Percentiles rank a stretch among this genome's conserved stretches.
Conservation (phyloP, 192 early-diverging fungal genomes). For the Umbelopsis vinacea region DNA sequence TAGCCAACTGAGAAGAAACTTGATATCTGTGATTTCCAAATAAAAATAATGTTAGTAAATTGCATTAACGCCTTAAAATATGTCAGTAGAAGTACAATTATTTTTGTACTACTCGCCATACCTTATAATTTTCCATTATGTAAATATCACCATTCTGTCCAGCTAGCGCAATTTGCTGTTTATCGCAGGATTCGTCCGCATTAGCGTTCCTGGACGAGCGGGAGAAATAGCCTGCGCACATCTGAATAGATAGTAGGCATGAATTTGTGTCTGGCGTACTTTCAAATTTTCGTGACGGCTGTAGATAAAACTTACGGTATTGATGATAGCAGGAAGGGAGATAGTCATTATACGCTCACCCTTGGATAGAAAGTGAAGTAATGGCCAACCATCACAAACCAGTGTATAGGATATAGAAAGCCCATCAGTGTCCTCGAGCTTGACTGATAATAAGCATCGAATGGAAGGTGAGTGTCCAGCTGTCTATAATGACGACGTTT, state of each 20-base stretch:
- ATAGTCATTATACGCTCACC: conserved; percentile 34
- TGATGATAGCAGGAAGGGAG: conserved; percentile 24
- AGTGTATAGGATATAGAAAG: conserved; percentile 37
- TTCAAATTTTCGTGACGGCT: neutral
- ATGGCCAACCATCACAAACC: conserved; percentile 37
- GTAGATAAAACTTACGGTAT: conserved; percentile 32
- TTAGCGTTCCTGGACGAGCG: neutral
- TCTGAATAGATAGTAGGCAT: conserved; percentile 3
- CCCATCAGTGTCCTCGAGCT: conserved; percentile 31
- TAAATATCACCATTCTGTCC: conserved; percentile 40
- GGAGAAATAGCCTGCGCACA: conserved; percentile 41
- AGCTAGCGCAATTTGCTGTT: conserved; percentile 36
- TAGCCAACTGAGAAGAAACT: conserved; percentile 36
- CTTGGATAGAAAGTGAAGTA: conserved; percentile 39
- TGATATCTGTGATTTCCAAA: conserved; percentile 23
- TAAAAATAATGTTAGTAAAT: neutral
- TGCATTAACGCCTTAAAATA: neutral
- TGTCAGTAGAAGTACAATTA: no score
- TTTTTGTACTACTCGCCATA: neutral
- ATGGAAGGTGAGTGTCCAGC: conserved; percentile 28
- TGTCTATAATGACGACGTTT: neutral
- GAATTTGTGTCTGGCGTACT: neutral
- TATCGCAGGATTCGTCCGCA: neutral
- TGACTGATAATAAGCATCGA: conserved; percentile 31
- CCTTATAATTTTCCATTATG: conserved; percentile 37